Evolutionary conservation across 164 flowering plant genomes (phyloP).

Genomic region (Umbellularia californica): DNA sequence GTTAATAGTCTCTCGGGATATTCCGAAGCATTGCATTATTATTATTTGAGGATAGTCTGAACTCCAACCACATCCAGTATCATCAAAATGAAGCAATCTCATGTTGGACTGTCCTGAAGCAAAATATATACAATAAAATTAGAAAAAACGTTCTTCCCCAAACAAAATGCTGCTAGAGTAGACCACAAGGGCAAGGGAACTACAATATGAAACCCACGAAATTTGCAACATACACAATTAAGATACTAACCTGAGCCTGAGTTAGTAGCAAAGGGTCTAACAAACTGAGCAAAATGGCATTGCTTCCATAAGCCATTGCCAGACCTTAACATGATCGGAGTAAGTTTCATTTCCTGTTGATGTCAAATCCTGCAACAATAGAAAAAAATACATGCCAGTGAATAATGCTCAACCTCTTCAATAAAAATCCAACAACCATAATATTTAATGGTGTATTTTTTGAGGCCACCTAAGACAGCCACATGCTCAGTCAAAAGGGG

Average conservation of each 20-base stretch:
- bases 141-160: not conserved
- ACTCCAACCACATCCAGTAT: not conserved
- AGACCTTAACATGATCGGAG: constrained; percentile 17
- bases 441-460: too few species aligned
- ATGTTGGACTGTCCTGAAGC: not conserved
- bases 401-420: too few species aligned
- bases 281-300: constrained; percentile 6
- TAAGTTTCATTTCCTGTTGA: constrained; percentile 24
- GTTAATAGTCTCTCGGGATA: too few species aligned
- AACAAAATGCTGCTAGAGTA: not conserved
- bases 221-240: not conserved
- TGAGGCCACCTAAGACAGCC: too few species aligned
- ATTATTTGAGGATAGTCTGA: not conserved
- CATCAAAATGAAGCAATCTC: not conserved
- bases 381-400: not conserved
- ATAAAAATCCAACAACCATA: too few species aligned
- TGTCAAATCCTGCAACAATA: not conserved
- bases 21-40: not conserved
- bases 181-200: not conserved
- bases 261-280: constrained; percentile 21
- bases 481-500: too few species aligned
- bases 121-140: not conserved
- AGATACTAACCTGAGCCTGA: constrained; percentile 19
- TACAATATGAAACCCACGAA: not conserved
- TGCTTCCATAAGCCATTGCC: constrained; percentile 11